phyloP scores from a whole-genome alignment of 495 filamentous ascomycete species.

The Daldinia concentrica region DNA sequence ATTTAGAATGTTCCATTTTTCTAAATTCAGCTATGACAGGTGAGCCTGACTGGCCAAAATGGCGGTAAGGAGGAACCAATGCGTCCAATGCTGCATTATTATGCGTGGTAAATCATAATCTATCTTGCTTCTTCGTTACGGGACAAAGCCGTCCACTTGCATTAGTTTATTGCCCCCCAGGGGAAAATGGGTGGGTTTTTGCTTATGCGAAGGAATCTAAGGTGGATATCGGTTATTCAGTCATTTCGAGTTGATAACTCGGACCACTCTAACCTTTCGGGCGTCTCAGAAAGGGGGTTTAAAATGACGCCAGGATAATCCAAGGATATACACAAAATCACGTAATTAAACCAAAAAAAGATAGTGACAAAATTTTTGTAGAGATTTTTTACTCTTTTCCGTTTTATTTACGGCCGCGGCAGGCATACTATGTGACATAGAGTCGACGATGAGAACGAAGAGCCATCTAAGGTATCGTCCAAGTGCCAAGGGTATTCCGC shows the following conservation, averaged over 20 bases:
- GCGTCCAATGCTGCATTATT: constrained; percentile 9
- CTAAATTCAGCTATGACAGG: not conserved
- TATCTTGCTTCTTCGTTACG: constrained; percentile 23
- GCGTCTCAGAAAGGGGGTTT: constrained; percentile 3
- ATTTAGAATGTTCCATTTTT: not conserved
- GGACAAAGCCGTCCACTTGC: constrained; percentile 24
- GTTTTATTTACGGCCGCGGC: constrained; percentile 42
- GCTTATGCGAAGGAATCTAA: constrained; percentile 8
- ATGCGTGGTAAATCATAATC: constrained; percentile 37
- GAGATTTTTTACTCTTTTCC: constrained; percentile 43
- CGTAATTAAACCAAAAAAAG: not conserved
- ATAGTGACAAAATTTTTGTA: constrained; percentile 9
- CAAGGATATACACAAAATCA: not conserved
- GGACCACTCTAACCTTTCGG: not conserved
- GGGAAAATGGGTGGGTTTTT: constrained; percentile 21
- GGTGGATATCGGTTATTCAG: not conserved
- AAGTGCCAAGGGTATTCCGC: constrained; percentile 32
- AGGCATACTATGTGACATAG: constrained; percentile 31
- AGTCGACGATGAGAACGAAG: constrained; percentile 31
- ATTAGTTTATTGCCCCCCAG: constrained; percentile 28
- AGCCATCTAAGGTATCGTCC: constrained; percentile 31
- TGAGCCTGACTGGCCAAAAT: not conserved
- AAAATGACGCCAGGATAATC: not conserved
- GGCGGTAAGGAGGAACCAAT: not conserved
- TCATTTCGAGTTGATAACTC: constrained; percentile 14